These are phyloP conservation scores for Teratosphaeria pseudoeucalypti DNA, from an alignment of 2,329 filamentous ascomycete species.

Conservation along the genomic window DNA sequence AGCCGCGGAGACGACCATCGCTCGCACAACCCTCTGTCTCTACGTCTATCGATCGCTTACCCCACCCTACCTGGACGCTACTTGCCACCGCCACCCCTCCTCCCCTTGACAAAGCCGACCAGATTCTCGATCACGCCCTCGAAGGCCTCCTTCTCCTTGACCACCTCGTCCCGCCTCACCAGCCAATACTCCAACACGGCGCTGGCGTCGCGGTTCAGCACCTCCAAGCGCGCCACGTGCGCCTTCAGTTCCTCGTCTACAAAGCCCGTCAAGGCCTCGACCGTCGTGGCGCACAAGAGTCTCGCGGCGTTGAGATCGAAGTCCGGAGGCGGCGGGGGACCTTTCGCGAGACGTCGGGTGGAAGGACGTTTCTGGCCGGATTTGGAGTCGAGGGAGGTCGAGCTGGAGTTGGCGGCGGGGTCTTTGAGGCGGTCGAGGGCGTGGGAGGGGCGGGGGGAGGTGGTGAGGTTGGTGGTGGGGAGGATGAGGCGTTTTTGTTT, in stretches of 20 bases:
- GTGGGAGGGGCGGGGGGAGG: conserved; percentile 28
- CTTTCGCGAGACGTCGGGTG: conserved; percentile 31
- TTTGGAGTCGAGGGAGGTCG: conserved; percentile 23
- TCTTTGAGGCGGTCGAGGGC: conserved; percentile 29
- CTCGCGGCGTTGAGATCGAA: conserved; percentile 70
- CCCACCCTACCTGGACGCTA: not conserved
- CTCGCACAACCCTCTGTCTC: no score
- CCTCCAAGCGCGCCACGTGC: conserved; percentile 61
- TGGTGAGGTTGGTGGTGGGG: conserved; percentile 54
- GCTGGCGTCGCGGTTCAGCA: conserved; percentile 59
- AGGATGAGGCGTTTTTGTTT: conserved; percentile 97
- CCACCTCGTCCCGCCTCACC: conserved; percentile 71
- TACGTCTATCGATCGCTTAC: not conserved
- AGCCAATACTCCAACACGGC: conserved; percentile 82
- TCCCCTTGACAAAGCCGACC: conserved; percentile 60
- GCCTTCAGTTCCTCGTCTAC: conserved; percentile 63
- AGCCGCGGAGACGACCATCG: no score
- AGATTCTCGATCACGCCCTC: conserved; percentile 95
- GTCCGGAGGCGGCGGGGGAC: conserved; percentile 58
- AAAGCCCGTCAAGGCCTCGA: conserved; percentile 70
- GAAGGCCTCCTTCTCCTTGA: conserved; percentile 86
- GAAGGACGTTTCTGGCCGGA: conserved; percentile 20
- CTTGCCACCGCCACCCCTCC: conserved; percentile 31
- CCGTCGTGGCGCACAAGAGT: conserved; percentile 72
- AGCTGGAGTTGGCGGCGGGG: conserved; percentile 16